Base-by-base conservation (phyloP, 176 grass and related monocot genomes). In the Ananas comosus region DNA sequence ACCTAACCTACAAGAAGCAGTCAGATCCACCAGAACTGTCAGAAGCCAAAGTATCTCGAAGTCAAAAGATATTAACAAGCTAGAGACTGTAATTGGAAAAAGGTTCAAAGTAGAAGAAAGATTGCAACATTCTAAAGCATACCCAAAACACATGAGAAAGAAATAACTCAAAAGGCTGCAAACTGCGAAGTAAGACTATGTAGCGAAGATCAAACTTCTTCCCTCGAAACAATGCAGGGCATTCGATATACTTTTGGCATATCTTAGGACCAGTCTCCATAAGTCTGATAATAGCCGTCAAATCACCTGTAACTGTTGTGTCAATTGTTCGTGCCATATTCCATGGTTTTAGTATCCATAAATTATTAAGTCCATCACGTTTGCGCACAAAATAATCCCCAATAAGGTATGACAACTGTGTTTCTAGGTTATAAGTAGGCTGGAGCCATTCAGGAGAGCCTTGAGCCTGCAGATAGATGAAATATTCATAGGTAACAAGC, bases 221-320 rank as follows among this genome's bases (percentile, higher is more conserved):
- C 78, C 89, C 93, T 78, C 71, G 84, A 73, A 96, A 92, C 72
- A 96, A 75, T 33, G 74, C 83, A 71, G 93, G 86, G 18, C 48
- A 47, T 49, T 96, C 93, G 33, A 96, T 96, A 85, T 96, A 96
- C 73, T 96, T 90, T 76, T 96, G 93, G 74, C 89, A 96, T 85
- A 92, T 96, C 86, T 96, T 96, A 21, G 93, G 93, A 53, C 93
- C 89, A 75, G 93, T 96, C 80, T 96, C 93, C 84, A 90, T 92
- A 74, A 92, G 83, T 69, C 93, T 80, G 80, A 96, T 90, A 64
- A 92, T 92, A 76, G 88, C 88, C 76, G 88, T 83, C 66, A 96
- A 73, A 80, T 92, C 86, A 68, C 81, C 83, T 25, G 83, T 92
- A 59, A 92, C 89, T 1, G 86, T 96, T 12, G 93, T 96, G 56